Evolutionary conservation across 148 eudicot species (phyloP), one percentile per base, ranked within the genome.

Genomic region (Pharnaceum exiguum): DNA sequence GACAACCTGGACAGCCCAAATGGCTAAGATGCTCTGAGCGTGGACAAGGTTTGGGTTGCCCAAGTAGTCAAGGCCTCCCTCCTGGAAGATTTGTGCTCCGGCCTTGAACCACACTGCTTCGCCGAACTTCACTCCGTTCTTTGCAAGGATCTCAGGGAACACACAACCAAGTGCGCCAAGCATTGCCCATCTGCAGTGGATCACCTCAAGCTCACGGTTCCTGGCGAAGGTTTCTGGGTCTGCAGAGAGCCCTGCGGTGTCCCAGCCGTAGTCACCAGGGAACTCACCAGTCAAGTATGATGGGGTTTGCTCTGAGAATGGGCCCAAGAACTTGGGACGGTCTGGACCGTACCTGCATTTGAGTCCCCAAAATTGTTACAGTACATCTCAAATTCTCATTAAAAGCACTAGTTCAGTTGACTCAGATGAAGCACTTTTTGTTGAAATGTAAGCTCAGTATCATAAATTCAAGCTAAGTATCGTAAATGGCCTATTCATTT

Each of bases 231-330:
- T 77, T 57, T 81, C 82, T 0, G 85, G 82, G 61, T 80, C 85
- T 1, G 85, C 81, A 21, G 82, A 78, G 10, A 82, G 74, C 21
- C 83, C 87, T 2, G 81, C 87, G 5, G 87, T 82, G 71, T 78
- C 87, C 87, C 83, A 78, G 0, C 87, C 87, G 45, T 82, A 82
- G 67, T 82, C 83, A 47, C 83, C 87, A 8, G 87, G 83, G 63
- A 78, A 82, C 16, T 82, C 87, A 9, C 83, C 87, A 6, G 83
- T 78, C 2, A 78, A 65, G 75, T 81, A 81, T 57, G 86, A 77
- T 46, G 82, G 86, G 51, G 86, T 81, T 57, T 81, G 82, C 77
- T 81, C 86, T 0, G 86, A 81, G 68, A 81, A 81, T 17, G 86
- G 79, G 65, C 86, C 86, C 71, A 81, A 69, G 64, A 57, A 81